Evolutionary conservation across 768 basidiomycete species (phyloP).

Genomic region (Russula olivacea): DNA sequence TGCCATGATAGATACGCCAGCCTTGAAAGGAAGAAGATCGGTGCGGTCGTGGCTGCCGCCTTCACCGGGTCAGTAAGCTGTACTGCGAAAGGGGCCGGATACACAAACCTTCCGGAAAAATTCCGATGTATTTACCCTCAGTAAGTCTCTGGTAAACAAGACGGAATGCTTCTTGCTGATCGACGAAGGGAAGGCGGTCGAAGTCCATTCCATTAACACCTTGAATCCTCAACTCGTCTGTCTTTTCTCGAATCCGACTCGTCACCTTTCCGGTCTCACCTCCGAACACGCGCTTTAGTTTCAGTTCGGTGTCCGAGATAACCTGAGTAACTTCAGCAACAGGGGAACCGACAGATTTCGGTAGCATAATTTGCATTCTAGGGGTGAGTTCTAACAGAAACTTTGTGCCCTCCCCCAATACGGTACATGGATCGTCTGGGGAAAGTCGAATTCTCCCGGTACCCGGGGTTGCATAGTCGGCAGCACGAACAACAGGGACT

Average conservation of each 20-base stretch:
- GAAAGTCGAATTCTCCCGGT: constrained; percentile 68
- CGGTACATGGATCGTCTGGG: constrained; percentile 67
- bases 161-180: constrained; percentile 93
- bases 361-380: constrained; percentile 80
- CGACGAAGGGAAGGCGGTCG: constrained; percentile 81
- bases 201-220: constrained; percentile 64
- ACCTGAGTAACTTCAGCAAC: constrained; percentile 84
- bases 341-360: constrained; percentile 69
- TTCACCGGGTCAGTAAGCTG: constrained; percentile 31
- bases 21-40: constrained; percentile 93
- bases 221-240: constrained; percentile 50
- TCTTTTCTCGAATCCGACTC: constrained; percentile 56
- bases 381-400: constrained; percentile 71
- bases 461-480: constrained; percentile 75
- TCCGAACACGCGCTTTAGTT: constrained; percentile 81
- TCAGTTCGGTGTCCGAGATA: constrained; percentile 79
- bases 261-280: constrained; percentile 76
- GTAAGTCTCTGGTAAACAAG: constrained; percentile 84
- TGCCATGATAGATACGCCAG: constrained; percentile 97
- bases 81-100: neutral
- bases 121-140: constrained; percentile 87
- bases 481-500: constrained; percentile 94
- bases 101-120: constrained; percentile 89
- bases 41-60: constrained; percentile 98
- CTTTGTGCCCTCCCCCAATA: constrained; percentile 74